Evolutionary conservation across 75 land plant species (phyloP).

Genomic region (Ceratopteris richardii): DNA sequence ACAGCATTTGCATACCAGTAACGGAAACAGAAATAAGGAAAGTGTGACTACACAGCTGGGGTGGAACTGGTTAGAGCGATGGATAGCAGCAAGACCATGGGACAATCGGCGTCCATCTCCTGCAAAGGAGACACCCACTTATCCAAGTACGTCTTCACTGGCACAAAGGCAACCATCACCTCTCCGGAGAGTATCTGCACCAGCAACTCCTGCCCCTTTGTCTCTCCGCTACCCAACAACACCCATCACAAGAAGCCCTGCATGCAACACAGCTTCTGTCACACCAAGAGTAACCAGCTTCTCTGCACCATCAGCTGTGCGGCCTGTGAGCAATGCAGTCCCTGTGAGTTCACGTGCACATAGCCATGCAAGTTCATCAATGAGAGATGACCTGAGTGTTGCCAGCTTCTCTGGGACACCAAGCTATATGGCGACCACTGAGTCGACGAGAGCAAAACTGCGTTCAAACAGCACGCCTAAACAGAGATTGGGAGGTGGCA

Average conservation of each 20-base stretch:
- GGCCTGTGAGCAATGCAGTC: too few species aligned
- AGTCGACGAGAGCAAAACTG: constrained; percentile 71
- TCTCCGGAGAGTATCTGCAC: constrained; percentile 2
- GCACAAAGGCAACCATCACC: constrained; percentile 22
- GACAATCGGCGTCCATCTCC: constrained; percentile 32
- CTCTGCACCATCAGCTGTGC: too few species aligned
- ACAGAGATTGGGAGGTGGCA: constrained; percentile 27
- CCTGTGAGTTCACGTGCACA: constrained; percentile 9
- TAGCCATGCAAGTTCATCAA: constrained; percentile 67
- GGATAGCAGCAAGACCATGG: constrained; percentile 97
- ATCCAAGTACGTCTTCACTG: constrained; percentile 21
- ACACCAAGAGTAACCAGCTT: too few species aligned
- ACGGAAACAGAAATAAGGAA: not conserved
- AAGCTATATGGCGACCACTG: constrained; percentile 76
- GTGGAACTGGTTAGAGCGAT: constrained; percentile 97
- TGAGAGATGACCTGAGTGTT: constrained; percentile 73
- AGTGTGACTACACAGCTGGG: constrained; percentile 26
- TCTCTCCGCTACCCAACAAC: constrained; percentile 16
- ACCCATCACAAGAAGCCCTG: too few species aligned
- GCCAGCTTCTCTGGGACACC: constrained; percentile 73
- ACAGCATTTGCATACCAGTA: not conserved
- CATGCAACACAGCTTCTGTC: too few species aligned
- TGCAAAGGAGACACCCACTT: not conserved
- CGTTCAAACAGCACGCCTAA: constrained; percentile 43
- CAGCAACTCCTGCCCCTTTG: constrained; percentile 28